phyloP scores from a whole-genome alignment of 345 rosid genomes.

The Noccaea caerulescens region DNA sequence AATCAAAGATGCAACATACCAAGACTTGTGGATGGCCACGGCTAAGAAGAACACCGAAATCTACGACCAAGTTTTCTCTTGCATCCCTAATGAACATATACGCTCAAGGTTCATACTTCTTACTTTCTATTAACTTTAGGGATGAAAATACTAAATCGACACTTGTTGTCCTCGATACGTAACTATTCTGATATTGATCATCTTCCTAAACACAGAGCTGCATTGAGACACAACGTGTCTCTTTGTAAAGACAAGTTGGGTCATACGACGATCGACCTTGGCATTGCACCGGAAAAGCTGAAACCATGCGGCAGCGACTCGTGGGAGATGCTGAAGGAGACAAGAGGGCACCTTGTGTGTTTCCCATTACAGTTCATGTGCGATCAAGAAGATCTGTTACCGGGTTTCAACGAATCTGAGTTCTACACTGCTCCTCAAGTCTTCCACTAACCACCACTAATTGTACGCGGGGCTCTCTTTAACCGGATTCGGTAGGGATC shows the following conservation, averaged over 20 bases:
- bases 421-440: conserved; percentile 88
- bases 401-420: conserved; percentile 75
- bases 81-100: conserved; percentile 78
- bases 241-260: conserved; percentile 69
- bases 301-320: conserved; percentile 52
- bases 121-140: background rate
- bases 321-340: conserved; percentile 54
- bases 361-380: conserved; percentile 89
- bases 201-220: conserved; percentile 53
- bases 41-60: conserved; percentile 76
- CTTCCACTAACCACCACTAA: conserved; percentile 39
- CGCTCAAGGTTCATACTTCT: conserved; percentile 57
- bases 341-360: conserved; percentile 74
- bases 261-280: conserved; percentile 79
- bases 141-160: background rate
- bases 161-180: background rate
- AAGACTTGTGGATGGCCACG: conserved; percentile 70
- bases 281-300: conserved; percentile 70
- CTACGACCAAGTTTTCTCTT: conserved; percentile 77
- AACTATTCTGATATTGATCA: conserved; percentile 10
- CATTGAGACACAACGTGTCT: conserved; percentile 62
- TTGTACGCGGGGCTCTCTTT: background rate
- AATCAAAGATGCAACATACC: conserved; percentile 60
- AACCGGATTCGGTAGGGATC: background rate
- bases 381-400: conserved; percentile 73